Evolutionary conservation across 768 basidiomycete genomes (phyloP).

Genomic region (Lactarius quietus): DNA sequence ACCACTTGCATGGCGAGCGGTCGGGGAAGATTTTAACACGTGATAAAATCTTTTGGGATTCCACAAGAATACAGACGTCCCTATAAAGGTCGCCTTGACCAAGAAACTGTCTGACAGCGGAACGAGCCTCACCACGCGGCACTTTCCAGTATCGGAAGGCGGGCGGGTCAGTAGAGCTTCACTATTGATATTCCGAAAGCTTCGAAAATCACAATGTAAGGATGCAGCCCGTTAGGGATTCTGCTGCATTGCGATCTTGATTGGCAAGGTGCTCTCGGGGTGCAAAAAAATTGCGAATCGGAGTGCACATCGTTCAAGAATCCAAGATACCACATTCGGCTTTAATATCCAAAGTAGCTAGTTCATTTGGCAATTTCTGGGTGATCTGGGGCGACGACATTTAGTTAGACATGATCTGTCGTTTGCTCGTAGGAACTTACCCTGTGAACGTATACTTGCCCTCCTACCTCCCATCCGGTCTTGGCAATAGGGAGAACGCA

Average conservation of each 20-base stretch:
- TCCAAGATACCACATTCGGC: conserved; percentile 12
- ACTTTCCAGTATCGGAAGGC: conserved; percentile 26
- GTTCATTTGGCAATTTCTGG: conserved; percentile 19
- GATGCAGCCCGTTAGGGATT: conserved; percentile 30
- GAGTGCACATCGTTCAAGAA: not conserved
- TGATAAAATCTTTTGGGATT: not conserved
- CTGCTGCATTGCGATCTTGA: conserved; percentile 39
- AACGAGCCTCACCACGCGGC: conserved; percentile 56
- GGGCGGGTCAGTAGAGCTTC: conserved; percentile 58
- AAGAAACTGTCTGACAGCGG: conserved; percentile 53
- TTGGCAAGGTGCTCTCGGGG: conserved; percentile 34
- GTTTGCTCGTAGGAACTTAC: conserved; percentile 38
- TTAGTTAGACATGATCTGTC: conserved; percentile 1
- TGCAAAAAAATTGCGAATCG: conserved; percentile 29
- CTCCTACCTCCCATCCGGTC: conserved; percentile 86
- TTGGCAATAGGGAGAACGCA: conserved; percentile 64
- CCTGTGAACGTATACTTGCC: conserved; percentile 58
- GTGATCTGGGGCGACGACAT: conserved; percentile 15
- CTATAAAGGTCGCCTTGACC: not conserved
- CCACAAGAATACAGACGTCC: not conserved
- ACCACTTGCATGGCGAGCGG: not conserved
- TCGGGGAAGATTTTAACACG: not conserved
- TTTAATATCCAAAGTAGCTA: conserved; percentile 26
- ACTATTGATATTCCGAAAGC: conserved; percentile 36
- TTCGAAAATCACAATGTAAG: conserved; percentile 20